phyloP scores from a whole-genome alignment of 2,329 filamentous ascomycete species.

The Alternaria longipes region DNA sequence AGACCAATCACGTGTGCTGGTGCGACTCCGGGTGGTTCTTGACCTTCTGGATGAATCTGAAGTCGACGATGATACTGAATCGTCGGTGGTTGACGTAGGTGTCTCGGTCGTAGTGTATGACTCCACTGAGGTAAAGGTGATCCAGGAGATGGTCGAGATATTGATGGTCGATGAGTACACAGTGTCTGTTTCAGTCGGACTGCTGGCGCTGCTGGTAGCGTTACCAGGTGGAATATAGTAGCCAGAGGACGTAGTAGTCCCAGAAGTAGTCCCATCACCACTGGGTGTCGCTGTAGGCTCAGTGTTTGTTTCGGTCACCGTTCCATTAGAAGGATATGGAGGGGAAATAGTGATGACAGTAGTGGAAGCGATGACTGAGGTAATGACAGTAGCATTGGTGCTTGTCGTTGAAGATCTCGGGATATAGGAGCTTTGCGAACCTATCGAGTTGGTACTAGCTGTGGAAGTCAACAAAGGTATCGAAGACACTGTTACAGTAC shows the following conservation, averaged over 20 bases:
- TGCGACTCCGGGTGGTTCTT: background rate
- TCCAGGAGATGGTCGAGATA: slow-evolving; percentile 11
- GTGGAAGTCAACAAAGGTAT: slow-evolving; percentile 3
- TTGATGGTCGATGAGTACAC: slow-evolving; percentile 5
- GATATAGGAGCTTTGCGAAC: slow-evolving; percentile 1
- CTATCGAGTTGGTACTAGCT: background rate
- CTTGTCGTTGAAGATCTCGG: background rate
- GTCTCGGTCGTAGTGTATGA: background rate
- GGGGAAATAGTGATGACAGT: background rate
- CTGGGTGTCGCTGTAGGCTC: slow-evolving; percentile 5
- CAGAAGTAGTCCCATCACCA: slow-evolving; percentile 1
- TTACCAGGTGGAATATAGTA: slow-evolving; percentile 19
- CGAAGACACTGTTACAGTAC: slow-evolving; percentile 10
- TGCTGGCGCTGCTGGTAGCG: slow-evolving; percentile 3
- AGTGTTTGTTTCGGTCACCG: slow-evolving; percentile 10
- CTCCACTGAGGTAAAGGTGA: slow-evolving; percentile 8
- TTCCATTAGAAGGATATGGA: slow-evolving; percentile 11
- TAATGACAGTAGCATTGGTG: slow-evolving; percentile 5
- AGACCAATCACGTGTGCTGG: slow-evolving; percentile 9
- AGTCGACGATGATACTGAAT: background rate
- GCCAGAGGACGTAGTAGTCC: slow-evolving; percentile 5
- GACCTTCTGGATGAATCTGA: background rate
- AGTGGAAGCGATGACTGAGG: slow-evolving; percentile 5
- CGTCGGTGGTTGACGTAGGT: slow-evolving; percentile 2
- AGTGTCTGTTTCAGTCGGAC: slow-evolving; percentile 1